Base-by-base conservation (phyloP, 169 alveolate species). In the Eimeria zaria region DNA sequence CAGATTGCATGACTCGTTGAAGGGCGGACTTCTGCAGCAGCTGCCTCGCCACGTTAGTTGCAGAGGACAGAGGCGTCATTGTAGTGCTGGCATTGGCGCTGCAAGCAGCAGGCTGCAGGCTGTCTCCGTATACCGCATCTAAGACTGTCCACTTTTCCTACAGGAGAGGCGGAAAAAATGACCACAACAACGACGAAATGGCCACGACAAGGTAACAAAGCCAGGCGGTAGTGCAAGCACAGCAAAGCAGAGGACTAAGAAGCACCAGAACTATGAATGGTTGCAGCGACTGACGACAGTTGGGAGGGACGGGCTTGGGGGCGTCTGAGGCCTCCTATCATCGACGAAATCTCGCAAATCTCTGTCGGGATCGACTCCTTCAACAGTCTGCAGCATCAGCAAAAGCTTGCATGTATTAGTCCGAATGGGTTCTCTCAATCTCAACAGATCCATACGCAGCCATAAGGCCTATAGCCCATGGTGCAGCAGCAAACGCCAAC, bases 1-100 rank as follows among this genome's bases (percentile, higher is more conserved):
- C 96, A 33, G 96, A 91, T 55, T 91, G 96, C 85, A 91, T 36
- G 33, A 91, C 96, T 24, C 96, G 80, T 33, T 84, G 85, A 30
- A 91, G 73, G 2, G 90, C 91, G 24, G 91, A 60, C 85, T 78
- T 76, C 62, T 91, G 96, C 84, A 91, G 84, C 53, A 91, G 81
- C 44, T 84, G 87, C n/a, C 96, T 51, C 60, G 96, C 96, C 53
- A 91, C 96, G 39, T 64, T 91, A 27, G 96, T 53, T 20, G 96
- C 96, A 36, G 96, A 84, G 39, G 95, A 51, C 90, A 81, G 74
- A 18, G 90, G 71, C 18, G 90, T 81, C 51, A 55, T 7, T 14
- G 51, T 51, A 36, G 74, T 48, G 90, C 30, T 81, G 30, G 90
- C 62, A 55, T 5, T 44, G 51, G 53, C 62, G 71, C 33, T 81